Evolutionary conservation across 345 rosid genomes (phyloP), one percentile per base, ranked within the genome.

Genomic region (Gynandropsis gynandra): DNA sequence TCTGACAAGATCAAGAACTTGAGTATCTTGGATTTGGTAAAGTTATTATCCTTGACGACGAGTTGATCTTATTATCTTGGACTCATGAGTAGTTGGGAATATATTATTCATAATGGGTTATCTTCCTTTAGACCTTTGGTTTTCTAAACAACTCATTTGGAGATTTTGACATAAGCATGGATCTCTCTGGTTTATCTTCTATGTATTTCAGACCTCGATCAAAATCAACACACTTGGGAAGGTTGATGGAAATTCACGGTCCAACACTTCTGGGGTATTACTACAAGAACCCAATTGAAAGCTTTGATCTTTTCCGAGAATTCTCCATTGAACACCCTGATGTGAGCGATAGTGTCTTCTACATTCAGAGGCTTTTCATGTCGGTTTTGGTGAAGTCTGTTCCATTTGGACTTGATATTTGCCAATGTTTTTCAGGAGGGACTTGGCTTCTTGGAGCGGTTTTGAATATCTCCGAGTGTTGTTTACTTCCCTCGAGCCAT

Each of bases 391-490:
- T 37, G 12, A 15, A 52, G 14, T 8, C 6, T 37, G 11, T 27
- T 50, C n/a, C 45, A 8, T 56, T 24, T 70, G 52, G 33, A 45
- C 48, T 24, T 44, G 52, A 9, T 29, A 1, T 54, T 37, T 53
- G n/a, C 24, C 5, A 16, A 47, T 52, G 9, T 0, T 1, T 0
- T 2, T 46, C 73, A 90, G 98, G 81, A 15, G 89, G 96, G 57
- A 66, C 72, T 11, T 90, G 98, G 95, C 82, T 90, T 59, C 95
- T 92, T 0, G 89, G 77, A 44, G 50, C 92, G 0, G 77, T 72
- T 52, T 47, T 87, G 24, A 90, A 90, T 47, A 81, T 86, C 19
- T 77, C 96, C 12, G 95, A 87, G 47, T 87, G 85, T 67, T 90
- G 89, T 68, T 62, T 90, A 64, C 70, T 62, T 20, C 82, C 98